phyloP scores from a whole-genome alignment of 305 asterid species.

The Plantago rigida region DNA sequence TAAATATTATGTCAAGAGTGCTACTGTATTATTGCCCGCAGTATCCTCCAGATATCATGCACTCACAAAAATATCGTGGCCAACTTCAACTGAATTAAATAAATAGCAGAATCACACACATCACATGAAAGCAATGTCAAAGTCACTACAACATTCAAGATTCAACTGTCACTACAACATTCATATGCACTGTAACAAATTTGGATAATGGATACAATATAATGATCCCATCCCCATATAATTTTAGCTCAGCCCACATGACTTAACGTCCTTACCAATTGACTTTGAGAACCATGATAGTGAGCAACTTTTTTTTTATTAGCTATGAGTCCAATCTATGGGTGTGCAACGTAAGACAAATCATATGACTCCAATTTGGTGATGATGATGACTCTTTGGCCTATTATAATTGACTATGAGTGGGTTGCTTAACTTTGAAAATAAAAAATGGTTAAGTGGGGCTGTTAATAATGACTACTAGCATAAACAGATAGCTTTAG shows the following conservation, averaged over 20 bases:
- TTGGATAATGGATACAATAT: no score
- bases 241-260: not conserved
- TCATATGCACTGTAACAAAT: no score
- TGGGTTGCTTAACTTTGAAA: not conserved
- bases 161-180: not conserved
- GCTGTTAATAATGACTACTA: not conserved
- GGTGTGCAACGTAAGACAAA: not conserved
- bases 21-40: constrained; percentile 1
- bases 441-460: not conserved
- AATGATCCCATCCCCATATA: not conserved
- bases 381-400: not conserved
- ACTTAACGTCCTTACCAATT: not conserved
- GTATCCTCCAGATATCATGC: constrained; percentile 2
- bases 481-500: not conserved
- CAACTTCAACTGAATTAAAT: not conserved
- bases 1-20: not conserved
- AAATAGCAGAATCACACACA: constrained; percentile 9
- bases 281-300: not conserved
- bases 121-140: constrained; percentile 2
- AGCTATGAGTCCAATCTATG: not conserved
- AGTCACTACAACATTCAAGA: not conserved
- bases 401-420: not conserved
- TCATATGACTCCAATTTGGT: not conserved
- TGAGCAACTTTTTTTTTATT: no score
- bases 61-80: not conserved